A percentile compares a stretch with the other conserved stretches of the same genome.
phyloP scores from a whole-genome alignment of 73 alveolate species.

The Tetrahymena malaccensis region DNA sequence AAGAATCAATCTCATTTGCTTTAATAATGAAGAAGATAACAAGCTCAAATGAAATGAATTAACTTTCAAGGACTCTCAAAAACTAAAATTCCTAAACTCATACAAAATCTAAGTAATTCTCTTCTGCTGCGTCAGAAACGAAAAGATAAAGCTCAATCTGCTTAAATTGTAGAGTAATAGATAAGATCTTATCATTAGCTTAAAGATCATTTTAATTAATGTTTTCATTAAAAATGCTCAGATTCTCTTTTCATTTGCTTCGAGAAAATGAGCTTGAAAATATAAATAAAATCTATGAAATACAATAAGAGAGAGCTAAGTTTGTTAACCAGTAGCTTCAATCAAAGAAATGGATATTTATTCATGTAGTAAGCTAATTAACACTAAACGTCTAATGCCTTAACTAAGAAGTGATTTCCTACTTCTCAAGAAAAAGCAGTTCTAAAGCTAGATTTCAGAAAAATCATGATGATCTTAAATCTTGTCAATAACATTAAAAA shows the following conservation, averaged over 20 bases:
- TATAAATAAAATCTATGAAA: background rate
- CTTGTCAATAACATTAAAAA: background rate
- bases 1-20: background rate
- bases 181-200: background rate
- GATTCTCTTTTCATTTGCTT: background rate
- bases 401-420: background rate
- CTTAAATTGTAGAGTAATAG: background rate
- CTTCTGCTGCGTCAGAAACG: background rate
- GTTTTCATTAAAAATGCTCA: background rate
- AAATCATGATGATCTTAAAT: background rate
- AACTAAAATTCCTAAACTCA: background rate
- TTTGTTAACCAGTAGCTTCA: background rate
- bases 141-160: background rate
- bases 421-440: background rate
- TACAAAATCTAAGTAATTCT: background rate
- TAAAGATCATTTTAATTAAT: background rate
- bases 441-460: background rate
- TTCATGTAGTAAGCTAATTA: background rate
- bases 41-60: background rate
- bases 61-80: background rate
- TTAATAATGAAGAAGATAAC: background rate
- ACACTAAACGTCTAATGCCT: background rate
- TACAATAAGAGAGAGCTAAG: background rate
- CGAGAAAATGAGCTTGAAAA: background rate
- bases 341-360: background rate